phyloP scores from a whole-genome alignment of 2,329 filamentous ascomycete species.

The Trichoderma sp. region DNA sequence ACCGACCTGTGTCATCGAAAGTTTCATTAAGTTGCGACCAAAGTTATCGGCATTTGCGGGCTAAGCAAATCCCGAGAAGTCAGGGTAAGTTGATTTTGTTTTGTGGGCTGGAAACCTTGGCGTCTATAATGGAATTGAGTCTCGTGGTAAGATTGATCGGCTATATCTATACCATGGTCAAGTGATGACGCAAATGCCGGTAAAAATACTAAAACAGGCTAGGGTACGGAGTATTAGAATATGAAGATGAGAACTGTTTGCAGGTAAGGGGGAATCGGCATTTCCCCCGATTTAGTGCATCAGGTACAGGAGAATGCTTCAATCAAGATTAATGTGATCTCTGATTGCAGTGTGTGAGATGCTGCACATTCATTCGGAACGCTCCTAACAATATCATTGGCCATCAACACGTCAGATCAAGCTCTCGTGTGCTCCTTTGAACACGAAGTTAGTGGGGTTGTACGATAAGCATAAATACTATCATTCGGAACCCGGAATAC shows the following conservation, averaged over 20 bases:
- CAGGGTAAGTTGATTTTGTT: neutral
- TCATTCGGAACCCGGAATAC: neutral
- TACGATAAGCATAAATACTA: neutral
- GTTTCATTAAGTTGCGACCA: neutral
- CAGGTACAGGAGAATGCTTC: neutral
- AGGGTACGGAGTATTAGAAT: neutral
- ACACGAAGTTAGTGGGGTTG: neutral
- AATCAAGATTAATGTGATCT: neutral
- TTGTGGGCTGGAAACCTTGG: neutral
- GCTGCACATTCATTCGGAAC: neutral
- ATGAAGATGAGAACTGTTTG: neutral
- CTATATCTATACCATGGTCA: neutral
- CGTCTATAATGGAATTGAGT: neutral
- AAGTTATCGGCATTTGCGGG: neutral
- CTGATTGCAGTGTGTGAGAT: neutral
- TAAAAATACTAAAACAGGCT: neutral
- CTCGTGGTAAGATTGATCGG: neutral
- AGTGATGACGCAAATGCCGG: neutral
- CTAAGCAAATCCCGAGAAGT: neutral
- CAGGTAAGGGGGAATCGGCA: neutral
- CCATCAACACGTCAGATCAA: neutral
- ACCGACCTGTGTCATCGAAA: neutral
- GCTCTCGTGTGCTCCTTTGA: neutral
- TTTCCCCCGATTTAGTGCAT: neutral
- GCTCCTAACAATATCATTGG: neutral